Evolutionary conservation across 306 rosid genomes (phyloP).

Genomic region (Coriaria nepalensis): DNA sequence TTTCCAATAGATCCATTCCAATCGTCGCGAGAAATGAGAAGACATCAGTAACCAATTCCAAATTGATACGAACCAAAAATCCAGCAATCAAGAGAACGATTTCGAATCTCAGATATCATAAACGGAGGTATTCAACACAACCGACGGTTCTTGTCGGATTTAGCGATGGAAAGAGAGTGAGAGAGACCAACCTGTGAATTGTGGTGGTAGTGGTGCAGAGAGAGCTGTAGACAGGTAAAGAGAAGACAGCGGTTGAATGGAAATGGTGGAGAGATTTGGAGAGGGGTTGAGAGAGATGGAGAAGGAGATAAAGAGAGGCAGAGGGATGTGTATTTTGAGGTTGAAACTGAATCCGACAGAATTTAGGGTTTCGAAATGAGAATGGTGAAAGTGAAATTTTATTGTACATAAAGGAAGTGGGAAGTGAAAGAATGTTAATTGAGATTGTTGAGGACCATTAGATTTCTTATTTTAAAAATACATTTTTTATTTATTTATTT

Average conservation of each 20-base stretch:
- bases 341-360: constrained; percentile 38
- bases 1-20: too few relatives aligned
- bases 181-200: constrained; percentile 26
- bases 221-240: constrained; percentile 5
- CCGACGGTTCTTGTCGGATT: neutral
- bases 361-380: constrained; percentile 56
- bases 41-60: too few relatives aligned
- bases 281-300: too few relatives aligned
- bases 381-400: neutral
- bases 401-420: too few relatives aligned
- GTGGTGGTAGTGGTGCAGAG: constrained; percentile 7
- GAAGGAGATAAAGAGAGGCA: neutral
- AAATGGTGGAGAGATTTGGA: constrained; percentile 9
- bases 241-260: constrained; percentile 18
- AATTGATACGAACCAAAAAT: too few relatives aligned
- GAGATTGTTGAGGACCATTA: too few relatives aligned
- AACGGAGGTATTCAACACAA: neutral
- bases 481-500: too few relatives aligned
- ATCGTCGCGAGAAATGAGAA: too few relatives aligned
- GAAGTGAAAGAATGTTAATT: too few relatives aligned
- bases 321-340: constrained; percentile 47
- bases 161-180: neutral
- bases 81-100: neutral
- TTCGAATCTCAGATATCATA: constrained; percentile 7
- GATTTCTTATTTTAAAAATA: too few relatives aligned